Base-by-base conservation (phyloP, 345 rosid species). In the Ceriops zippeliana region DNA sequence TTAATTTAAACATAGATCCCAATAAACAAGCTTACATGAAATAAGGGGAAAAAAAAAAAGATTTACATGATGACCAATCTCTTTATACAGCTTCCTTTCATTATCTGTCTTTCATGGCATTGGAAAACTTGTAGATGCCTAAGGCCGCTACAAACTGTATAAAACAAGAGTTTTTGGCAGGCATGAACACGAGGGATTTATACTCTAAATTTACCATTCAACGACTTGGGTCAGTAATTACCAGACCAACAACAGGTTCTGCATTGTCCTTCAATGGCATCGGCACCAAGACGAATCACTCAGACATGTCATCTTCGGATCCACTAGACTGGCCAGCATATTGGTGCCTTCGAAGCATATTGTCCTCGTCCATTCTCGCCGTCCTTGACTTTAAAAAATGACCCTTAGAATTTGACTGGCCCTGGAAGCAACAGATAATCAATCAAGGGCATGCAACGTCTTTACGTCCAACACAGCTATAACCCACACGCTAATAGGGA, bases 301-400 rank as follows among this genome's bases (percentile, higher is more conserved):
- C 97, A 52, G 93, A 89, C 68, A 84, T 66, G 66, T 86, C 88
- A 75, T 91, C 96, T 76, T 93, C 97, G 6, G 74, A 88, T 32
- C 80, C 91, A 52, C 88, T 85, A 46, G 78, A 85, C 61, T 84
- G 90, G 49, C 81, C 88, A 42, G 68, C 62, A 65, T 78, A 85
- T 65, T 81, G 78, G 20, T 79, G 63, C 73, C 89, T 74, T 35
- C 78, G 87, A 56, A 75, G 70, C 70, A 81, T 92, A 67, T 87
- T 58, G 17, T 68, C 65, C 3, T 72, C 86, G 65, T 86, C 93
- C 28, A 74, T 54, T 61, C 78, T 81, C 74, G 77, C 79, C 75
- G 81, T 75, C 77, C 86, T 86, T 15, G 86, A 83, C 69, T 76
- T 82, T 20, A 84, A 82, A 42, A 52, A 67, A 72, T 78, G 80